Conservation (phyloP, 140 eudicot genomes). For the Ambrosia hybrid region DNA sequence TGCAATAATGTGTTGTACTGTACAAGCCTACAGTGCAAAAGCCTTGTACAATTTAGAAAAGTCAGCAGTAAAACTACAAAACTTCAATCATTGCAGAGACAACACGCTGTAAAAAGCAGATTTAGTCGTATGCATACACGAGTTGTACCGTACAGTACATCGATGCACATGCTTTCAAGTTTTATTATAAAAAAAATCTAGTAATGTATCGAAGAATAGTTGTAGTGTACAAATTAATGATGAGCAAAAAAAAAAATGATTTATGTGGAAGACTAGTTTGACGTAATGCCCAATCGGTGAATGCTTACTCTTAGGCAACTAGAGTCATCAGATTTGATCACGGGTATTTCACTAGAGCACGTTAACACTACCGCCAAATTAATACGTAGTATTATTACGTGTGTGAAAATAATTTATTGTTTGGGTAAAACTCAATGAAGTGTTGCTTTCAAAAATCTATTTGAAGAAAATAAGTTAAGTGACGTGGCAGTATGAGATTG, state of each 20-base stretch:
- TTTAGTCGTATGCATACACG: background rate
- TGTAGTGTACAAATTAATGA: conserved; percentile 12
- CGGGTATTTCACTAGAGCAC: no score
- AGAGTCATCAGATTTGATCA: no score
- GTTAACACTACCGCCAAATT: no score
- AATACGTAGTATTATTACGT: no score
- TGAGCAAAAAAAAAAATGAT: background rate
- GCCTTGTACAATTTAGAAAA: background rate
- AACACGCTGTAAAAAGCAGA: background rate
- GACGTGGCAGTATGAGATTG: no score
- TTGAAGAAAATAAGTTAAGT: no score
- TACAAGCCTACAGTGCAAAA: background rate
- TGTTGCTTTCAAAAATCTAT: no score
- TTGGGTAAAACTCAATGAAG: no score
- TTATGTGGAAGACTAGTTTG: no score
- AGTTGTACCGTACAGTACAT: conserved; percentile 13
- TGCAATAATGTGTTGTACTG: conserved; percentile 2
- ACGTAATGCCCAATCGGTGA: no score
- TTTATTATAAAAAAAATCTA: background rate
- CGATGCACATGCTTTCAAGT: background rate
- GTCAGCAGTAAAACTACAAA: background rate
- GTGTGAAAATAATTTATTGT: no score
- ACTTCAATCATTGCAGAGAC: conserved; percentile 7
- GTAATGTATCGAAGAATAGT: background rate
- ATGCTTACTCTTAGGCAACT: no score